Base-by-base conservation (phyloP, 1,284 basidiomycete genomes). In the Gomphus bonarii region DNA sequence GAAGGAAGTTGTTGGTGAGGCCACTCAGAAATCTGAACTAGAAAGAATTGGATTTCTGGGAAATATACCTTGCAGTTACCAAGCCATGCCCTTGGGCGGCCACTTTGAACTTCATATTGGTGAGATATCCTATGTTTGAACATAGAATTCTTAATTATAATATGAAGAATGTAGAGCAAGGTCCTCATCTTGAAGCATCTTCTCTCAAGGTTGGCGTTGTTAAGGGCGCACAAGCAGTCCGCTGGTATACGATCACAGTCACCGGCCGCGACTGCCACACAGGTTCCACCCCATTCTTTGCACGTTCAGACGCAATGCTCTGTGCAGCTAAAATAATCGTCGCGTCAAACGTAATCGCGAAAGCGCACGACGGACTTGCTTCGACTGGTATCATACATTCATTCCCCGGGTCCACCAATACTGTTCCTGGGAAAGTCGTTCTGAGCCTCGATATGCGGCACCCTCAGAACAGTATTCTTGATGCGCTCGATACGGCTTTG, bases 101-200 rank as follows among this genome's bases (percentile, higher is more conserved):
- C 65, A 66, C 51, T 66, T 65, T 55, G 65, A 66, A 47, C 51
- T 66, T 11, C 65, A 66, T 47, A 65, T 65, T 46, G 57, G 57
- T 47, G 28, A 56, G 33, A 35, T 16, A 14, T 50, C n/a, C 16
- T 8, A 36, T 22, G 20, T 50, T 58, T 42, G 18, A 51, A 11
- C 20, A 7, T 2, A 4, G 33, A 31, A 12, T 40, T 46, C 20
- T 33, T 25, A 38, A 44, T 57, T 49, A 22, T 9, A 25, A 25
- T 4, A 18, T n/a, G 20, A 20, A 20, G 11, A 28, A 42, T 55
- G 22, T 33, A 58, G 65, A 66, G 53, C 65, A 66, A 59, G 65
- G 65, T 14, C 65, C 65, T 14, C 55, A 63, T 7, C 59, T 66
- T 1, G 61, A 65, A 54, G 50, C 56, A 22, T 58, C 61, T 25